These are phyloP conservation scores for Chaetomium sp. DNA, from an alignment of 2,329 filamentous ascomycete genomes.

Conservation along the genomic window DNA sequence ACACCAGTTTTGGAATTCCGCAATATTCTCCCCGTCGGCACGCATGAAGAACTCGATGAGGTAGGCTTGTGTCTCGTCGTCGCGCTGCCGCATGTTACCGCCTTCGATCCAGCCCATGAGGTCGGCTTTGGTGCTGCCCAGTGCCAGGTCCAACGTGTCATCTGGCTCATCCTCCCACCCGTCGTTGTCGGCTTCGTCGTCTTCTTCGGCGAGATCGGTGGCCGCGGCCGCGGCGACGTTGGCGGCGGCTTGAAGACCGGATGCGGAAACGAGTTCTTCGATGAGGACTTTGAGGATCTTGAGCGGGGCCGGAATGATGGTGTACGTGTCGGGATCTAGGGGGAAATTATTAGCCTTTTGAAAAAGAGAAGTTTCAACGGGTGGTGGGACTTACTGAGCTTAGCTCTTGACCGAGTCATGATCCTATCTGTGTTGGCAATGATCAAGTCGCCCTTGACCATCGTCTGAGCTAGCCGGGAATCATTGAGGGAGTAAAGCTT, in stretches of 20 bases:
- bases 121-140: slow-evolving; percentile 62
- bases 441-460: slow-evolving; percentile 88
- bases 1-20: slow-evolving; percentile 53
- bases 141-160: slow-evolving; percentile 67
- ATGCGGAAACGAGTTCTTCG: slow-evolving; percentile 79
- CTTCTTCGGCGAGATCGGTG: slow-evolving; percentile 46
- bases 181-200: slow-evolving; percentile 67
- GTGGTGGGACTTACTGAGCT: slow-evolving; percentile 51
- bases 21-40: slow-evolving; percentile 50
- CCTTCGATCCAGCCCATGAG: slow-evolving; percentile 71
- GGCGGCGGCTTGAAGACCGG: slow-evolving; percentile 55
- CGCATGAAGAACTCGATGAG: slow-evolving; percentile 72
- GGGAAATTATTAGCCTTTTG: slow-evolving; percentile 1
- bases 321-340: slow-evolving; percentile 80
- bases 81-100: slow-evolving; percentile 55
- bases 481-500: slow-evolving; percentile 88
- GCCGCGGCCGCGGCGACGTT: slow-evolving; percentile 57
- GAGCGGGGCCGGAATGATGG: slow-evolving; percentile 75
- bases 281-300: slow-evolving; percentile 97
- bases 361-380: slow-evolving; percentile 11
- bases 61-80: slow-evolving; percentile 87
- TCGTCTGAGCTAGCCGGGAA: slow-evolving; percentile 66
- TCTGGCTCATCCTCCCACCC: slow-evolving; percentile 80
- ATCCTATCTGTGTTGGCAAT: slow-evolving; percentile 74
- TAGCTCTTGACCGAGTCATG: slow-evolving; percentile 87